Percentiles rank a stretch among this genome's conserved stretches.
phyloP scores from a whole-genome alignment of 2,329 filamentous ascomycete species.

The Diaporthe batatas region DNA sequence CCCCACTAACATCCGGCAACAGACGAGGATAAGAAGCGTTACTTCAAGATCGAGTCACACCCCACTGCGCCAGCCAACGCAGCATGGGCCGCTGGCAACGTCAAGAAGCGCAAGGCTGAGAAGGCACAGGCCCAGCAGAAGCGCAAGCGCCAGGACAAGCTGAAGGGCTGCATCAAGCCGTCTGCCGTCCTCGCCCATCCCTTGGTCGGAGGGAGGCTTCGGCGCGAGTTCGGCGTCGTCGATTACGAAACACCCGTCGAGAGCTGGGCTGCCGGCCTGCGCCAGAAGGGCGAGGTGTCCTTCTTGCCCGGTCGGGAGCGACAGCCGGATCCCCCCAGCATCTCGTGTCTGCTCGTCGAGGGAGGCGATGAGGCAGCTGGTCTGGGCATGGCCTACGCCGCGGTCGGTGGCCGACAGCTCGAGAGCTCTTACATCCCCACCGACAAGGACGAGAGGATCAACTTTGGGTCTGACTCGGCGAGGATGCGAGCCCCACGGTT shows the following conservation, averaged over 20 bases:
- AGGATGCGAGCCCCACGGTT: slow-evolving; percentile 18
- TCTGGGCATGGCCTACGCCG: slow-evolving; percentile 58
- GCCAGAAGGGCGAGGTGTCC: slow-evolving; percentile 55
- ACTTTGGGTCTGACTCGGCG: slow-evolving; percentile 14
- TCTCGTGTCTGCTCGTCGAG: slow-evolving; percentile 57
- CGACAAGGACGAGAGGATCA: slow-evolving; percentile 56
- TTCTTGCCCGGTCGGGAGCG: slow-evolving; percentile 51
- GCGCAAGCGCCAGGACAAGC: slow-evolving; percentile 34
- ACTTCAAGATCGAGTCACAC: slow-evolving; percentile 75
- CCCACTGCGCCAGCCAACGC: slow-evolving; percentile 60
- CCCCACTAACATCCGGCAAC: not conserved
- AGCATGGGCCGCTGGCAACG: slow-evolving; percentile 67
- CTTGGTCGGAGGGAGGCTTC: slow-evolving; percentile 52
- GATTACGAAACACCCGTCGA: slow-evolving; percentile 50
- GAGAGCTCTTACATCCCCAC: slow-evolving; percentile 58
- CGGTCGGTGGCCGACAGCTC: slow-evolving; percentile 52
- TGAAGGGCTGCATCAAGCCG: slow-evolving; percentile 50
- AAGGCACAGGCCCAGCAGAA: slow-evolving; percentile 52
- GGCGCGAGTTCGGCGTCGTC: slow-evolving; percentile 52
- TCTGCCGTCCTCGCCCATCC: slow-evolving; percentile 49
- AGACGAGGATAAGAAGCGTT: slow-evolving; percentile 72
- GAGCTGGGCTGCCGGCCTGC: slow-evolving; percentile 56
- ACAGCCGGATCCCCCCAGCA: slow-evolving; percentile 48
- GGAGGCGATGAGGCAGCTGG: slow-evolving; percentile 55
- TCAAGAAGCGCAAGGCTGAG: slow-evolving; percentile 61